phyloP scores from a whole-genome alignment of 805 yeast genomes.

The Yarrowia sp. region DNA sequence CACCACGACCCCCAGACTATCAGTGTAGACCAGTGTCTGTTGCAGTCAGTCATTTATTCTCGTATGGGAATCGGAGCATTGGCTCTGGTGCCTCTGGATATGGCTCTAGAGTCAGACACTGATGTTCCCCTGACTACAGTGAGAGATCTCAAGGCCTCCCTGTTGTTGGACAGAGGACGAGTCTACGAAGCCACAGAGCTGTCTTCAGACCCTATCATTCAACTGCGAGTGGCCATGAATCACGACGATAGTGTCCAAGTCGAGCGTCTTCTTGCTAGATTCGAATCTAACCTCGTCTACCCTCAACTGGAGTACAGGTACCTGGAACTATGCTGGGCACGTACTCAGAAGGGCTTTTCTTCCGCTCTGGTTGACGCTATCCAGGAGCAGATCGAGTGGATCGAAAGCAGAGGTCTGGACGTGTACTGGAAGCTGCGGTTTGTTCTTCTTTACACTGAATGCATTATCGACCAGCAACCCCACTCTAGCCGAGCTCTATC shows the following conservation, averaged over 20 bases:
- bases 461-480: conserved; percentile 18
- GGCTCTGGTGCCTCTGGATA: conserved; percentile 23
- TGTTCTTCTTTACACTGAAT: conserved; percentile 7
- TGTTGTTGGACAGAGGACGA: conserved; percentile 11
- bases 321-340: conserved; percentile 21
- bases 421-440: conserved; percentile 48
- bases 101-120: conserved; percentile 30
- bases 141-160: conserved; percentile 14
- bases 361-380: conserved; percentile 13
- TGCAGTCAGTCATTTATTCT: conserved; percentile 19
- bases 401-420: conserved; percentile 50
- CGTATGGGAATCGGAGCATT: conserved; percentile 35
- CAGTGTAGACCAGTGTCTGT: conserved; percentile 9
- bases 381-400: conserved; percentile 30
- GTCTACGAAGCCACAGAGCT: conserved; percentile 20
- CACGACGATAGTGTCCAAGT: conserved; percentile 14
- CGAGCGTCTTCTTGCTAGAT: conserved; percentile 11
- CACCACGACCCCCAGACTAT: conserved; percentile 28
- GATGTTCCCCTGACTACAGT: conserved; percentile 29
- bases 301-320: conserved; percentile 22
- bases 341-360: conserved; percentile 27
- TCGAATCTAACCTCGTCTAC: conserved; percentile 15
- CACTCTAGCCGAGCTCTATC: conserved; percentile 61
- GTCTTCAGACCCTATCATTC: conserved; percentile 9
- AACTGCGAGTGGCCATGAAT: conserved; percentile 22